phyloP scores from a whole-genome alignment of 345 rosid species.

The Lumnitzera littorea region DNA sequence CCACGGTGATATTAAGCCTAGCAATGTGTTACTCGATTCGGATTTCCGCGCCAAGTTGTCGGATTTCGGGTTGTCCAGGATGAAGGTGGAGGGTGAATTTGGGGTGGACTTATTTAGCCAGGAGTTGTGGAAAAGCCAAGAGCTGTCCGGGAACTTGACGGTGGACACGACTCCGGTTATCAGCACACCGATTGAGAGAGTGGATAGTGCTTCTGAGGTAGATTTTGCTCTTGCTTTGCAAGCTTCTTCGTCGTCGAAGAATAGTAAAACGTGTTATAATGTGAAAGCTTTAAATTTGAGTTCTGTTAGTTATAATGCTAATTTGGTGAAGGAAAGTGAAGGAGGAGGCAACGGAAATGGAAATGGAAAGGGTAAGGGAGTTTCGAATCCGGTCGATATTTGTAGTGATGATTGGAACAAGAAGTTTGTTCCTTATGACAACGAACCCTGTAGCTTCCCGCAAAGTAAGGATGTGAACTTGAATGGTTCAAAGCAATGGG shows the following conservation, averaged over 20 bases:
- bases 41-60: constrained; percentile 82
- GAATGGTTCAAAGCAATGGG: constrained; percentile 68
- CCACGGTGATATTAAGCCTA: constrained; percentile 95
- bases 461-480: constrained; percentile 54
- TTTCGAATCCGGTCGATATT: constrained; percentile 27
- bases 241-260: constrained; percentile 87
- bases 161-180: constrained; percentile 39
- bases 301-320: constrained; percentile 35
- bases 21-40: constrained; percentile 84
- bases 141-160: constrained; percentile 55
- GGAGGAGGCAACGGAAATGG: constrained; percentile 13
- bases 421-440: constrained; percentile 51
- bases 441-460: constrained; percentile 35
- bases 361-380: constrained; percentile 72
- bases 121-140: constrained; percentile 59
- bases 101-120: constrained; percentile 83
- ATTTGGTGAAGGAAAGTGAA: constrained; percentile 34
- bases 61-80: constrained; percentile 88
- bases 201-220: constrained; percentile 48
- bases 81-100: constrained; percentile 71
- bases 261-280: constrained; percentile 45
- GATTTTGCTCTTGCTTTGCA: constrained; percentile 91
- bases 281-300: constrained; percentile 50
- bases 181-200: constrained; percentile 34
- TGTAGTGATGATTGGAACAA: constrained; percentile 55